Base-by-base conservation (phyloP, 371 early-diverging fungal genomes). In the Basidiobolus meristosporus region DNA sequence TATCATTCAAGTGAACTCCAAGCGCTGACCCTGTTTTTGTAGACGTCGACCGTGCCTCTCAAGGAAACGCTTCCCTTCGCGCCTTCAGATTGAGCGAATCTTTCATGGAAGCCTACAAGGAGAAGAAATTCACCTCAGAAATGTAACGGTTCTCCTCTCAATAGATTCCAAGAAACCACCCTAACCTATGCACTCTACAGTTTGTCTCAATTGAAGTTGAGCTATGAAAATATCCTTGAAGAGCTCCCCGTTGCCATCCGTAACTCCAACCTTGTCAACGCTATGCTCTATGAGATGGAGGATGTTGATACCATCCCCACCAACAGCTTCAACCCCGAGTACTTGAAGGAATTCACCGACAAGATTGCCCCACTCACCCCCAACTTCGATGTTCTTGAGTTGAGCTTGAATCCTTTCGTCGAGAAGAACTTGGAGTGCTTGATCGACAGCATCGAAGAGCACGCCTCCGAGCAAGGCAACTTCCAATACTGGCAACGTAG, bases 401-500 rank as follows among this genome's bases (percentile, higher is more conserved):
- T 90, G 41, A 75, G 73, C 53, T 57, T 76, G 40, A 81, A 82
- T 44, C 69, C 73, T 3, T 82, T 74, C 54, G 68, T 91, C 44
- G 79, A 81, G 60, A 84, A 82, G 63, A 84, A 87, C 60, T 61
- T 92, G 38, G 89, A 90, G 60, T 64, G 70, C 37, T 65, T 95
- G 40, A 63, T 77, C 51, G 90, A 91, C 28, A 71, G 86, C 15
- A 71, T 88, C 23, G 96, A 92, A 45, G 83, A 81, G 20, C 81
- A 88, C 47, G 78, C 74, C 41, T 85, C 82, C 56, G 87, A 90
- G 55, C 82, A 85, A 46, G 80, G 82, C 73, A 77, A 82, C 58
- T 87, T 84, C 60, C 80, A 81, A 48, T 86, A 85, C 61, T 90
- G 91, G 90, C 79, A 87, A 60, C 77, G 89, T 50, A 75, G 73